A percentile compares a stretch with the other conserved stretches of the same genome.
phyloP scores from a whole-genome alignment of 2,329 filamentous ascomycete species.

The Penicillium sumatraense region DNA sequence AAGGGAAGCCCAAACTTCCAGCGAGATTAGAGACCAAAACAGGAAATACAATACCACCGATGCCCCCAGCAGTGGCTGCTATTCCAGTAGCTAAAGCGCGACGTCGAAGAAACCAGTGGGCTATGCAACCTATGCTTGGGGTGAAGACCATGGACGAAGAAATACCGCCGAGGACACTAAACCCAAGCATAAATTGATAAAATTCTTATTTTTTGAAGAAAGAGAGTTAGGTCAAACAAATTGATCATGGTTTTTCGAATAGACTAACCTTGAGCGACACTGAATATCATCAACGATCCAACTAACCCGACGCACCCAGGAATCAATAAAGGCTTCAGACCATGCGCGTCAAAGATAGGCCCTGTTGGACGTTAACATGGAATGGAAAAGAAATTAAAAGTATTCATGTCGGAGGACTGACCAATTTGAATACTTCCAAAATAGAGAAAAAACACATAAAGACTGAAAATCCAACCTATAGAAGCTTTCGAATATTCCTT shows the following conservation, averaged over 20 bases:
- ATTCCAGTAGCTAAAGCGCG: conserved; percentile 43
- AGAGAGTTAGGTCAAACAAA: neutral
- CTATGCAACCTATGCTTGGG: conserved; percentile 25
- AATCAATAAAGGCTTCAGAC: conserved; percentile 6
- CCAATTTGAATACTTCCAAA: conserved; percentile 36
- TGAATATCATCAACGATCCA: conserved; percentile 33
- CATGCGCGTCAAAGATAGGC: conserved; percentile 8
- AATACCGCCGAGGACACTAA: conserved; percentile 26
- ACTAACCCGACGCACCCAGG: conserved; percentile 21
- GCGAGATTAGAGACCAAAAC: conserved; percentile 52
- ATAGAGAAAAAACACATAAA: conserved; percentile 39
- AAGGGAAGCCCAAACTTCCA: conserved; percentile 52
- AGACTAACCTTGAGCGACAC: conserved; percentile 22
- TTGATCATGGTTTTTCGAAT: neutral
- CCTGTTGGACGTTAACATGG: conserved; percentile 1
- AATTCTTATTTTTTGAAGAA: conserved; percentile 17
- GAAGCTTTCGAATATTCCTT: conserved; percentile 30
- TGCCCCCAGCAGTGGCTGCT: conserved; percentile 51
- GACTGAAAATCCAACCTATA: conserved; percentile 42
- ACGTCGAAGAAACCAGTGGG: conserved; percentile 31
- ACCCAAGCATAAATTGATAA: conserved; percentile 31
- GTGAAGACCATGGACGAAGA: conserved; percentile 24
- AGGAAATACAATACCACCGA: conserved; percentile 61
- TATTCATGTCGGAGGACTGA: conserved; percentile 14
- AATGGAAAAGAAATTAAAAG: neutral